These are phyloP conservation scores for Lodderomyces oxycetoniae DNA, from an alignment of 1,139 yeast genomes.

Conservation along the genomic window DNA sequence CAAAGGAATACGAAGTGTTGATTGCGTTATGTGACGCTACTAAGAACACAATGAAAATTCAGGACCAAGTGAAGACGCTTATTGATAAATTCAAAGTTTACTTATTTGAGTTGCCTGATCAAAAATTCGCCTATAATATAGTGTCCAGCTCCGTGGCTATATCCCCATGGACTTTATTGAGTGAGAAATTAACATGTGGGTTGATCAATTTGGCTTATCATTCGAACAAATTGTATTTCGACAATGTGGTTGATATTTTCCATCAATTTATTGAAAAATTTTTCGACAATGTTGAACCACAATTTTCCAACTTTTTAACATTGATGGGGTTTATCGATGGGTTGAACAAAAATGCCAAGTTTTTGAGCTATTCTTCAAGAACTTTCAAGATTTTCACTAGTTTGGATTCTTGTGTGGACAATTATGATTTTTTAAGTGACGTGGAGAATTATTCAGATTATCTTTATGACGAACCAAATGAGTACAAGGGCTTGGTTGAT, in stretches of 20 bases:
- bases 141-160: slow-evolving; percentile 22
- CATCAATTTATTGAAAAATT: slow-evolving; percentile 24
- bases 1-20: slow-evolving; percentile 67
- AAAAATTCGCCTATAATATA: slow-evolving; percentile 30
- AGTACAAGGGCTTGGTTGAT: slow-evolving; percentile 24
- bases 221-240: slow-evolving; percentile 24
- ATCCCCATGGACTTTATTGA: slow-evolving; percentile 37
- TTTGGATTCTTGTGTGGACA: slow-evolving; percentile 38
- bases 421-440: slow-evolving; percentile 36
- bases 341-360: slow-evolving; percentile 28
- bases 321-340: slow-evolving; percentile 46
- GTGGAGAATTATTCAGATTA: slow-evolving; percentile 33
- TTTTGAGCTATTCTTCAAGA: slow-evolving; percentile 26
- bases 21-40: slow-evolving; percentile 62
- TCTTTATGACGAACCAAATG: slow-evolving; percentile 21
- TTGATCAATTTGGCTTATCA: slow-evolving; percentile 35
- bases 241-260: slow-evolving; percentile 28
- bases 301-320: slow-evolving; percentile 38
- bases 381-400: slow-evolving; percentile 31
- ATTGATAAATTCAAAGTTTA: slow-evolving; percentile 53
- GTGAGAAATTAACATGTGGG: slow-evolving; percentile 33
- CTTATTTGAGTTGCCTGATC: slow-evolving; percentile 55
- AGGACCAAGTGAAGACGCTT: slow-evolving; percentile 48
- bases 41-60: slow-evolving; percentile 30
- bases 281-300: slow-evolving; percentile 20